phyloP scores from a whole-genome alignment of 106 monocot genomes.

The Dendrobium chrysotoxum region DNA sequence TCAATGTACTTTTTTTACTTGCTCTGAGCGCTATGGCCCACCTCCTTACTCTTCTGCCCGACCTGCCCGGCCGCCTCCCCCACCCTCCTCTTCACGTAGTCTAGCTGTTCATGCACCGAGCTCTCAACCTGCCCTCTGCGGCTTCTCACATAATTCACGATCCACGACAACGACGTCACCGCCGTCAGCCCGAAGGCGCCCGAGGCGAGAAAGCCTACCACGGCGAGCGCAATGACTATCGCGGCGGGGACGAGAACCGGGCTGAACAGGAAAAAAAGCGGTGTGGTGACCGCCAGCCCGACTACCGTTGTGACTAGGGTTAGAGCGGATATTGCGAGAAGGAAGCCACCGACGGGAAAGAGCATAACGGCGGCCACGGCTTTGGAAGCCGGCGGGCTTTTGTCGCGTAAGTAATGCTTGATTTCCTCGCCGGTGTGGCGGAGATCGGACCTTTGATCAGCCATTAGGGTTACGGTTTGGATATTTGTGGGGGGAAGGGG shows the following conservation, averaged over 20 bases:
- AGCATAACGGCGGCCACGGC: constrained; percentile 36
- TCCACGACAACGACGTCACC: constrained; percentile 32
- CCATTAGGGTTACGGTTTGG: background rate
- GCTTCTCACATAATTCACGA: constrained; percentile 17
- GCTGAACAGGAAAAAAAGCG: constrained; percentile 50
- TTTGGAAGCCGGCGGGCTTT: constrained; percentile 23
- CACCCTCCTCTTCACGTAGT: constrained; percentile 22
- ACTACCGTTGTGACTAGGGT: constrained; percentile 35
- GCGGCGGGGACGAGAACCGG: constrained; percentile 47
- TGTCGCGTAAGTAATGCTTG: constrained; percentile 15
- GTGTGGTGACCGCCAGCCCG: constrained; percentile 29
- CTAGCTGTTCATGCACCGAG: constrained; percentile 18
- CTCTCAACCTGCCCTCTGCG: background rate
- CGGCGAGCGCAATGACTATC: constrained; percentile 26
- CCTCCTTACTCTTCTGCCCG: constrained; percentile 27
- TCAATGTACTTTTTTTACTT: background rate
- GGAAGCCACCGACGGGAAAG: constrained; percentile 53
- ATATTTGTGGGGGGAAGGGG: background rate
- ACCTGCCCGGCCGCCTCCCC: constrained; percentile 24
- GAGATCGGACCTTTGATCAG: background rate
- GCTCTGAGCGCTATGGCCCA: constrained; percentile 17
- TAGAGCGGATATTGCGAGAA: constrained; percentile 34
- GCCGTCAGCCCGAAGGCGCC: constrained; percentile 47
- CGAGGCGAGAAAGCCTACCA: constrained; percentile 42
- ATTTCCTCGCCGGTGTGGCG: constrained; percentile 6